Base-by-base conservation (phyloP, 805 yeast genomes). In the Lipomyces starkeyi region DNA sequence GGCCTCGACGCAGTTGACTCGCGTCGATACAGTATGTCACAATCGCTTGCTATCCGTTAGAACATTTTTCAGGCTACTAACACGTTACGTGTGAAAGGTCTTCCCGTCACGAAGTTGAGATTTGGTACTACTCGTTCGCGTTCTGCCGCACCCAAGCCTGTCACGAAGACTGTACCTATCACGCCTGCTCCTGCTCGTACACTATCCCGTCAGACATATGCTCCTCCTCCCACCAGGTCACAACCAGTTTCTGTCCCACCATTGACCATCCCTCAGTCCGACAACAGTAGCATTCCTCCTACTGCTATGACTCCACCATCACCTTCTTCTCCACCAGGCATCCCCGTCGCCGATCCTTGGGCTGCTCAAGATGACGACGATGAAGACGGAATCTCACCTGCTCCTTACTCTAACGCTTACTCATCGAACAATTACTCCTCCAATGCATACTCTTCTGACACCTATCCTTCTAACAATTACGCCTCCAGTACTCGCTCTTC, bases 1-100 rank as follows among this genome's bases (percentile, higher is more conserved):
- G 66, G 71, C 37, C 68, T 77, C 54, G 79, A 75, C 61, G 56
- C 74, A 5, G 76, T 77, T 47, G 74, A 74, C 53, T 67, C 68
- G 37, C 59, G 68, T 20, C 64, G 74, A 20, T 59, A 66, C 59
- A 65, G 73, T 64, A 54, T 29, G 68, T 64, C n/a, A 9, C 25
- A 29, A 20, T 43, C 22, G 49, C 22, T 43, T 43, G 20, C 52
- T 35, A 4, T 32, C 27, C 17, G 34, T 54, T 43, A 11, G 8
- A 43, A 4, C 37, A 29, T 29, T 22, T 17, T n/a, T 13, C 6
- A 11, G 58, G 47, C 4, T 25, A 35, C 29, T 61, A 22, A 29
- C 40, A 55, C 22, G 27, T 34, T 17, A 7, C 47, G 14, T n/a
- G 29, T 6, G 2, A 2, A 40, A 67, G 71, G 61, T 53, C 65